Conservation (phyloP, 2,329 filamentous ascomycete genomes). For the Monosporascus sp. region DNA sequence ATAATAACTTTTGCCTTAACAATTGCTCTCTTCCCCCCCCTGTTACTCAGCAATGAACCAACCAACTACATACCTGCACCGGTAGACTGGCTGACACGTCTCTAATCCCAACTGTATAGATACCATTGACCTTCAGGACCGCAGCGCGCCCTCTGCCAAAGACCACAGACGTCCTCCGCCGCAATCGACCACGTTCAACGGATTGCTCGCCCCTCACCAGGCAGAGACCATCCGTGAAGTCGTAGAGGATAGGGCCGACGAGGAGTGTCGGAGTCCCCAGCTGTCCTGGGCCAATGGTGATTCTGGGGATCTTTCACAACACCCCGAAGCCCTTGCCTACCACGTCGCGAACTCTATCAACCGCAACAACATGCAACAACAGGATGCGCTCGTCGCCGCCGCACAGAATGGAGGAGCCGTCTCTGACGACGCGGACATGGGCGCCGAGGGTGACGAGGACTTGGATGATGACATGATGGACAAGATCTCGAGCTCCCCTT, state of each 20-base stretch:
- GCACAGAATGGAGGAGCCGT: constrained; percentile 56
- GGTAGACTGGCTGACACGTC: constrained; percentile 21
- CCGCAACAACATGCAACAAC: constrained; percentile 39
- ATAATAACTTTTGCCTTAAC: not conserved
- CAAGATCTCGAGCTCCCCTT: constrained; percentile 97
- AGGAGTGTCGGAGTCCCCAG: constrained; percentile 60
- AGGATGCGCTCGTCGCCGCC: constrained; percentile 55
- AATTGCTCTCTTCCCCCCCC: constrained; percentile 3
- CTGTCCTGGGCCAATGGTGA: constrained; percentile 48
- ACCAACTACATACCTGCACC: constrained; percentile 7
- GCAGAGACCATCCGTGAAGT: constrained; percentile 78
- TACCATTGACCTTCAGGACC: constrained; percentile 91
- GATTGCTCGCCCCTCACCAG: constrained; percentile 69
- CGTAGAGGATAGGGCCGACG: constrained; percentile 68
- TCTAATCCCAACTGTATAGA: constrained; percentile 48
- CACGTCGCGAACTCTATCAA: constrained; percentile 35
- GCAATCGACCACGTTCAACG: constrained; percentile 41
- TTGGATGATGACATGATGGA: constrained; percentile 94
- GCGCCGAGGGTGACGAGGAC: constrained; percentile 67
- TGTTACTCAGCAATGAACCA: not conserved
- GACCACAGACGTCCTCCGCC: constrained; percentile 60
- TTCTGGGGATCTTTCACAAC: constrained; percentile 36
- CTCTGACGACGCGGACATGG: constrained; percentile 57
- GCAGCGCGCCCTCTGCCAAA: constrained; percentile 74
- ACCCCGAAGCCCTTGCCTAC: constrained; percentile 41